A percentile compares a stretch with the other conserved stretches of the same genome.
phyloP scores from a whole-genome alignment of 768 basidiomycete species.

The Daedaleopsis nitida region DNA sequence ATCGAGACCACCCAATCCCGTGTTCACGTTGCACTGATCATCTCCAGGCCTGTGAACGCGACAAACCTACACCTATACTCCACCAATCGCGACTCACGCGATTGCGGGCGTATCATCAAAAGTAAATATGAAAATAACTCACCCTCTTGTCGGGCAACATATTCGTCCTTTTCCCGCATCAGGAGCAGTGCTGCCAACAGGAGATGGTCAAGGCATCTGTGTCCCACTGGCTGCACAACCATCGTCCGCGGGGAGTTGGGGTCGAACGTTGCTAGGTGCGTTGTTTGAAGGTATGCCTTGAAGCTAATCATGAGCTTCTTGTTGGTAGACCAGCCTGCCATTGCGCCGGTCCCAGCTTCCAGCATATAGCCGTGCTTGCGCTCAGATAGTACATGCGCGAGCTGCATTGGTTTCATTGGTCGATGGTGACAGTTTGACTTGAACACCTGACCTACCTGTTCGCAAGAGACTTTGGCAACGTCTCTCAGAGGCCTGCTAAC shows the following conservation, averaged over 20 bases:
- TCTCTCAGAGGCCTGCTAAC: slow-evolving; percentile 15
- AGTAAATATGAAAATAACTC: background rate
- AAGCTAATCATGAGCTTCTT: background rate
- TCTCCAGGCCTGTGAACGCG: background rate
- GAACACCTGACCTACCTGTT: slow-evolving; percentile 3
- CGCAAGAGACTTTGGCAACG: slow-evolving; percentile 16
- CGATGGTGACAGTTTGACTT: background rate
- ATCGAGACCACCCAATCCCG: background rate
- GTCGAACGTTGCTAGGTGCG: slow-evolving; percentile 22
- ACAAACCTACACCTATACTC: background rate
- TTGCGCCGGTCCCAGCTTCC: slow-evolving; percentile 20
- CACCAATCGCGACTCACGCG: no score
- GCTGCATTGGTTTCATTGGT: slow-evolving; percentile 4
- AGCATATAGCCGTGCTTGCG: slow-evolving; percentile 23
- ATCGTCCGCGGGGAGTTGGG: slow-evolving; percentile 21
- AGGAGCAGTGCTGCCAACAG: slow-evolving; percentile 25
- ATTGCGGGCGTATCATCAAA: background rate
- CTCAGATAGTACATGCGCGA: slow-evolving; percentile 24
- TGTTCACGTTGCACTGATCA: background rate
- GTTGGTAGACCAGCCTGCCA: slow-evolving; percentile 24
- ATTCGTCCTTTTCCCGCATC: slow-evolving; percentile 26
- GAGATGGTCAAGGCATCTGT: slow-evolving; percentile 25
- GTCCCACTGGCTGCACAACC: slow-evolving; percentile 23
- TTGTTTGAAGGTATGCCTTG: slow-evolving; percentile 19
- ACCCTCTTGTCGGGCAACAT: slow-evolving; percentile 5